These are phyloP conservation scores for Entomortierella parvispora DNA, from an alignment of 192 early-diverging fungal species.

Conservation along the genomic window DNA sequence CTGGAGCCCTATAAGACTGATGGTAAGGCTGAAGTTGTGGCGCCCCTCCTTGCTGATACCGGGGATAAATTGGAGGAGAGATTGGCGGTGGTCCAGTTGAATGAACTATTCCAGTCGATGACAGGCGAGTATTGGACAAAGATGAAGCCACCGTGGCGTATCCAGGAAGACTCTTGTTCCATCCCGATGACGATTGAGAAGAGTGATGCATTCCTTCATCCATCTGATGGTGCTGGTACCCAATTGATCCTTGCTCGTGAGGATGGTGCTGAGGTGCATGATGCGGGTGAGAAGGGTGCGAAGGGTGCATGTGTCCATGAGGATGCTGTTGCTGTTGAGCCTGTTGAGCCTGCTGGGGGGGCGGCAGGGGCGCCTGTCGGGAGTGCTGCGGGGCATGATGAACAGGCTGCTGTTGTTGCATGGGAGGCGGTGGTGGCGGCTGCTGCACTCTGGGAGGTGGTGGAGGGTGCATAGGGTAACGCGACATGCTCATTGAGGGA, in stretches of 20 bases:
- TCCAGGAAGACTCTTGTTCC: conserved; percentile 45
- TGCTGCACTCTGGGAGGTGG: conserved; percentile 15
- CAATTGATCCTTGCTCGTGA: conserved; percentile 26
- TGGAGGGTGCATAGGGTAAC: conserved; percentile 39
- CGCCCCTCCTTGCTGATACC: conserved; percentile 18
- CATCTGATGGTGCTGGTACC: conserved; percentile 11
- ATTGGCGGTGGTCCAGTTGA: conserved; percentile 22
- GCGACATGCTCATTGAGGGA: conserved; percentile 42
- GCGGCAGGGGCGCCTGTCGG: conserved; percentile 1
- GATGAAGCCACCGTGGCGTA: conserved; percentile 39
- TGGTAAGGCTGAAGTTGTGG: conserved; percentile 6
- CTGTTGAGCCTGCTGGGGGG: conserved; percentile 11
- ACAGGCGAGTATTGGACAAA: conserved; percentile 31
- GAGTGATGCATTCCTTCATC: conserved; percentile 30
- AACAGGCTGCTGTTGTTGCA: conserved; percentile 19
- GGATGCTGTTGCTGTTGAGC: conserved; percentile 18
- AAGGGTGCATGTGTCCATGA: conserved; percentile 4
- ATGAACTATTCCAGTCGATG: conserved; percentile 43
- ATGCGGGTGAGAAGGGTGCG: conserved; percentile 22
- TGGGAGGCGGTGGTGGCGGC: conserved; percentile 20
- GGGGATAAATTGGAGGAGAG: conserved; percentile 31
- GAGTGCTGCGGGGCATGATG: not conserved
- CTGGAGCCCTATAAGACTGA: conserved; percentile 28
- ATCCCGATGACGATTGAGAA: conserved; percentile 41
- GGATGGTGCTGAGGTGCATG: conserved; percentile 30